Percentiles rank a stretch among this genome's conserved stretches.
These are phyloP conservation scores for Scytalidium lignicola DNA, from an alignment of 2,329 filamentous ascomycete genomes.

Conservation along the genomic window DNA sequence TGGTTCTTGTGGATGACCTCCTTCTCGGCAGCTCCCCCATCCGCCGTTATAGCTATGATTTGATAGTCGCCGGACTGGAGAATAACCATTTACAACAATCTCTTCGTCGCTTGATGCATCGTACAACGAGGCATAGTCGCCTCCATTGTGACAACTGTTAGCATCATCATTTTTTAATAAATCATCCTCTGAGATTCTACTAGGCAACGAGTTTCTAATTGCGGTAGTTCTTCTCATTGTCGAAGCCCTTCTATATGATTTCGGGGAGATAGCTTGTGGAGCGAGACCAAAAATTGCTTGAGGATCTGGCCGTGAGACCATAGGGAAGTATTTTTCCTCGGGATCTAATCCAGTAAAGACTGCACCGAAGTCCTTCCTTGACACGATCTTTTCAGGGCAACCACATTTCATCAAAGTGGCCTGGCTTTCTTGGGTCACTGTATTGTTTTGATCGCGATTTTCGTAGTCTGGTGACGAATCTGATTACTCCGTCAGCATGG, in stretches of 20 bases:
- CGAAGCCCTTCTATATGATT: neutral
- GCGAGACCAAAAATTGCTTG: conserved; percentile 9
- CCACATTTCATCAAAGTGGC: neutral
- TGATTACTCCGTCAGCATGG: too few species aligned
- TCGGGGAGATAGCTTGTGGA: neutral
- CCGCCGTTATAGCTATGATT: neutral
- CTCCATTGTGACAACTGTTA: neutral
- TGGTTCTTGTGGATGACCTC: too few species aligned
- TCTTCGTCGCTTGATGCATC: neutral
- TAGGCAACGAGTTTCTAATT: too few species aligned
- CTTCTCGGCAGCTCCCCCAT: neutral
- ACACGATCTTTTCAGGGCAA: conserved; percentile 4
- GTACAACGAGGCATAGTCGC: neutral
- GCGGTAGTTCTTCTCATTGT: neutral
- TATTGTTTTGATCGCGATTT: too few species aligned
- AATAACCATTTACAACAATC: neutral
- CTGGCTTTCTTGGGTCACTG: too few species aligned
- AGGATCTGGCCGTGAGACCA: conserved; percentile 3
- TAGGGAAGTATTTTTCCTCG: conserved; percentile 12
- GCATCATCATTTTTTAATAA: neutral
- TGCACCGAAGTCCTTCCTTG: neutral
- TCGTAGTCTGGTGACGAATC: too few species aligned
- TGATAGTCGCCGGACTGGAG: neutral
- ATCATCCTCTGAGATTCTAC: neutral
- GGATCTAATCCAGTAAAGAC: conserved; percentile 5